phyloP scores from a whole-genome alignment of 1,284 basidiomycete genomes.

The Austropuccinia psidii region DNA sequence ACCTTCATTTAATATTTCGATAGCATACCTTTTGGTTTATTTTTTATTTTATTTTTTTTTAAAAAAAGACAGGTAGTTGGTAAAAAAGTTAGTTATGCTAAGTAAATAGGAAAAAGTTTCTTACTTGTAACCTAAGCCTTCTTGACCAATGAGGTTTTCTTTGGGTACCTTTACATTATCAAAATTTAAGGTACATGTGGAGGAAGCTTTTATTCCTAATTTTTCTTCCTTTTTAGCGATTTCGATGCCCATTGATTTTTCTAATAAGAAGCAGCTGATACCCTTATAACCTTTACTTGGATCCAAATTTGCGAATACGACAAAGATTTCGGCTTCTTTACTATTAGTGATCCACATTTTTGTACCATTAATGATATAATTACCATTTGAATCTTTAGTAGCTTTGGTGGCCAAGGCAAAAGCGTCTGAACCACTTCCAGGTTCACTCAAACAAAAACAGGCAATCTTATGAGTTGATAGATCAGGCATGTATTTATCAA shows the following conservation, averaged over 20 bases:
- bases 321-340: slow-evolving; percentile 79
- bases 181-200: slow-evolving; percentile 91
- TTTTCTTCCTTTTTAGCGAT: slow-evolving; percentile 99
- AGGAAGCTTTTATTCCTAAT: slow-evolving; percentile 92
- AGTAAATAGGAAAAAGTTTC: neutral
- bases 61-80: neutral
- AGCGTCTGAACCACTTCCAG: slow-evolving; percentile 88
- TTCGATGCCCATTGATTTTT: slow-evolving; percentile 92
- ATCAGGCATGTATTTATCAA: slow-evolving; percentile 80
- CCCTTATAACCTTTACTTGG: slow-evolving; percentile 96
- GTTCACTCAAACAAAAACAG: slow-evolving; percentile 91
- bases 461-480: slow-evolving; percentile 80
- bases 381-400: slow-evolving; percentile 68
- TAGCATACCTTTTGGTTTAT: slow-evolving; percentile 59
- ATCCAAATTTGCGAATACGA: slow-evolving; percentile 91
- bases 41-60: slow-evolving; percentile 52
- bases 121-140: slow-evolving; percentile 90
- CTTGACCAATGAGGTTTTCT: slow-evolving; percentile 87
- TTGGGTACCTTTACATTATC: slow-evolving; percentile 88
- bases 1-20: slow-evolving; percentile 95
- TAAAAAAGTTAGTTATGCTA: neutral
- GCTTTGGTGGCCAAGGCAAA: slow-evolving; percentile 93
- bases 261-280: slow-evolving; percentile 93
- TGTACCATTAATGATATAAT: slow-evolving; percentile 79
- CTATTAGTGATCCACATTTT: slow-evolving; percentile 99